Evolutionary conservation across 805 yeast genomes (phyloP), one percentile per base, ranked within the genome.

Genomic region (Candida rishiriensis): DNA sequence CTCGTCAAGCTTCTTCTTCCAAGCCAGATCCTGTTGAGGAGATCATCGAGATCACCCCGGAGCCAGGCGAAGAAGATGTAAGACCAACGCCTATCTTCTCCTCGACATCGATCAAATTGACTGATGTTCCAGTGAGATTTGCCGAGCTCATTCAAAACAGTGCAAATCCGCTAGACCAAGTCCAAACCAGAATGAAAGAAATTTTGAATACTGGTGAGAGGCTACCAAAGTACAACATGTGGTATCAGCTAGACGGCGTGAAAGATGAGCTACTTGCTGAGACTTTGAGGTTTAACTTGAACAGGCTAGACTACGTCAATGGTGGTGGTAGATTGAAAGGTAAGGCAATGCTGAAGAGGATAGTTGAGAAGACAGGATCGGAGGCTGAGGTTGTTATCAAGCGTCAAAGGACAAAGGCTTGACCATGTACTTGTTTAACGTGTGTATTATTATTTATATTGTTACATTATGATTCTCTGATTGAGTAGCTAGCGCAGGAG

Each of bases 231-330:
- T 78, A 79, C 53, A 76, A 84, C 58, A 67, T 88, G 16, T 89
- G 97, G 96, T 87, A 83, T 56, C 88, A 85, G 54, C 71, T 91
- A 10, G 93, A 85, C 61, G 90, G 88, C 0, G 72, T 76, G 38
- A 76, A 79, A 42, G 93, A 86, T 59, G 87, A 81, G 50, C 63
- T 65, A 1, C 54, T 85, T 38, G 85, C 86, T 0, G 93, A 86
- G 53, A 69, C 71, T 8, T 61, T 85, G 34, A 71, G 95, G 53
- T 69, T 70, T 38, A 81, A 78, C 44, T 62, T 83, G 41, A 73
- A 71, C 43, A 59, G 68, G 31, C 42, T 66, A 11, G 70, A 66
- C 39, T 64, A 63, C 43, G 42, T 61, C 13, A 55, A 55, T 32
- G 65, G 68, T 28, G 66, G 67, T 38, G 65, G 67, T 10, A 62